A percentile compares a stretch with the other conserved stretches of the same genome.
Evolutionary conservation across 2,329 filamentous ascomycete species (phyloP).

Genomic region (Rhynchosporium graminicola): DNA sequence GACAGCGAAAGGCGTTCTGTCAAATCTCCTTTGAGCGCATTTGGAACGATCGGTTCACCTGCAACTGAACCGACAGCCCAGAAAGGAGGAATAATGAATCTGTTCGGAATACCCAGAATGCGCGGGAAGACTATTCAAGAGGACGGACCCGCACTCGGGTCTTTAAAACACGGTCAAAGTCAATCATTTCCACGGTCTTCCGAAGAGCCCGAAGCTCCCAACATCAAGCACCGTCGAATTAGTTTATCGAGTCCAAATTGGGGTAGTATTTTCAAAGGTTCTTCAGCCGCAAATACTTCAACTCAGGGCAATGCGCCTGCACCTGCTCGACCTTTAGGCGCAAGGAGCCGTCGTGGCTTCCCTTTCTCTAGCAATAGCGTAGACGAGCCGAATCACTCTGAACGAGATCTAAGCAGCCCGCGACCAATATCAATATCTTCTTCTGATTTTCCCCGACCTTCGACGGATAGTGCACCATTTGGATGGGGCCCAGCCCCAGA

Average conservation of each 20-base stretch:
- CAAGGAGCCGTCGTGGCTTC: constrained; percentile 34
- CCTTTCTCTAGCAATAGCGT: constrained; percentile 55
- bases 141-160: constrained; percentile 66
- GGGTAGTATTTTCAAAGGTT: constrained; percentile 45
- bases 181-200: constrained; percentile 71
- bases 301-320: constrained; percentile 39
- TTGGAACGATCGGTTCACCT: constrained; percentile 38
- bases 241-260: constrained; percentile 57
- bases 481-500: constrained; percentile 59
- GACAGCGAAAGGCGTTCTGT: constrained; percentile 36
- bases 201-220: constrained; percentile 56
- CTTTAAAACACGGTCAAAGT: constrained; percentile 70
- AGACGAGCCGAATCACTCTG: constrained; percentile 46
- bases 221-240: constrained; percentile 54
- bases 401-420: constrained; percentile 59
- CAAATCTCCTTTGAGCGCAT: constrained; percentile 35
- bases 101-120: constrained; percentile 59
- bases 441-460: constrained; percentile 72
- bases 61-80: constrained; percentile 46
- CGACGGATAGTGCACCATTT: constrained; percentile 75
- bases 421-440: constrained; percentile 70
- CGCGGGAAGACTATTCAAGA: constrained; percentile 61
- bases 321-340: constrained; percentile 34
- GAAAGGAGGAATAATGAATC: constrained; percentile 48
- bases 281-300: constrained; percentile 30